Evolutionary conservation across 495 filamentous ascomycete species (phyloP).

Genomic region (Penicillium mononematosum): DNA sequence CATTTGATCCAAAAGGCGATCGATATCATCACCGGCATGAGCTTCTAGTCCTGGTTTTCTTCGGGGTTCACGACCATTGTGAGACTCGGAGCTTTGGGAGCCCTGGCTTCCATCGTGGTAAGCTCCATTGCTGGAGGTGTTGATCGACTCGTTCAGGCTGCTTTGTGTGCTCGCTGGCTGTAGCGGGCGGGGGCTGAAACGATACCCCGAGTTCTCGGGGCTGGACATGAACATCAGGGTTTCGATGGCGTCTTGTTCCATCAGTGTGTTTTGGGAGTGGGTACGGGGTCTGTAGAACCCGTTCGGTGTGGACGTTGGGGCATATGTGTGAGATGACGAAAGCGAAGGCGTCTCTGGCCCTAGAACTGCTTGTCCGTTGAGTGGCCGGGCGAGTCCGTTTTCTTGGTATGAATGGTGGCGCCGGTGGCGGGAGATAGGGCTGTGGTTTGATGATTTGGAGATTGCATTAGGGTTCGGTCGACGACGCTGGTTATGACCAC

Average conservation of each 20-base stretch:
- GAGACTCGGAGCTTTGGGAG: constrained; percentile 24
- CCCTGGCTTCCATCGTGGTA: constrained; percentile 15
- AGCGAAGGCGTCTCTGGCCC: constrained; percentile 36
- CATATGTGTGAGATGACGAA: constrained; percentile 29
- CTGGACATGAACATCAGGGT: constrained; percentile 85
- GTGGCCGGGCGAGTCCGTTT: constrained; percentile 18
- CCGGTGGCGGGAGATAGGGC: constrained; percentile 33
- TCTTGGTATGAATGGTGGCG: constrained; percentile 43
- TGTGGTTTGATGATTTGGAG: constrained; percentile 21
- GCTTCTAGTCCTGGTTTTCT: constrained; percentile 30
- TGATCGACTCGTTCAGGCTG: constrained; percentile 36
- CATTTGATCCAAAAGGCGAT: constrained; percentile 54
- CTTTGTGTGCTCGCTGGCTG: constrained; percentile 26
- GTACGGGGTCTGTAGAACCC: constrained; percentile 43
- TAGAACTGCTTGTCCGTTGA: constrained; percentile 22
- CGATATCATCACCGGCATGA: constrained; percentile 50
- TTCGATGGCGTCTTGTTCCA: constrained; percentile 86
- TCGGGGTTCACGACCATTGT: constrained; percentile 11
- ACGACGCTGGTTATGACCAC: constrained; percentile 29
- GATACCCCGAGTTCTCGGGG: constrained; percentile 66
- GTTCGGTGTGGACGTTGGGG: constrained; percentile 27
- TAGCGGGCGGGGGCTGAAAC: constrained; percentile 35
- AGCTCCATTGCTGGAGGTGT: constrained; percentile 18
- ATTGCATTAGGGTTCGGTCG: constrained; percentile 44
- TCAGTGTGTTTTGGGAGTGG: constrained; percentile 63